A percentile compares a stretch with the other conserved stretches of the same genome.
These are phyloP conservation scores for Colletotrichum karsti DNA, from an alignment of 2,329 filamentous ascomycete species.

Conservation along the genomic window DNA sequence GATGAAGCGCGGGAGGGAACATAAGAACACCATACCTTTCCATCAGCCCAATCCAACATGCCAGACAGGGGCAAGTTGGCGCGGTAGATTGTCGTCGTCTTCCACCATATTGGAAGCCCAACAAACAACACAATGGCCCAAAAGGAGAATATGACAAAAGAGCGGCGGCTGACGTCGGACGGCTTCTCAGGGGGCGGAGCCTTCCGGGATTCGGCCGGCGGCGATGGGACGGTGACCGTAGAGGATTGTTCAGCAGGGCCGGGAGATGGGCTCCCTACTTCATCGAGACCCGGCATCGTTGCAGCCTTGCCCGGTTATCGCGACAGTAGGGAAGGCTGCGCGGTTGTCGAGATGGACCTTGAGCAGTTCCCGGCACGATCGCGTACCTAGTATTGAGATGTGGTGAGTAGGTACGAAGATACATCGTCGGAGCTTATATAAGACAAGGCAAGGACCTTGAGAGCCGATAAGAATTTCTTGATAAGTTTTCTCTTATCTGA, in stretches of 20 bases:
- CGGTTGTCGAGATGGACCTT: neutral
- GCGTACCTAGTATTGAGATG: too few relatives aligned
- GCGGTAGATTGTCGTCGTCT: constrained; percentile 91
- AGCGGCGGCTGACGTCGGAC: constrained; percentile 74
- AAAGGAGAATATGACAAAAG: constrained; percentile 83
- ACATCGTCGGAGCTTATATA: too few relatives aligned
- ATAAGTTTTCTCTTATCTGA: neutral
- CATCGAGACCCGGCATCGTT: constrained; percentile 10
- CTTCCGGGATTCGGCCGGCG: constrained; percentile 40
- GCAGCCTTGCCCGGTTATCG: constrained; percentile 12
- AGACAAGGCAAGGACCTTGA: too few relatives aligned
- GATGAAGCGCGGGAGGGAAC: neutral
- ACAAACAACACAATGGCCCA: constrained; percentile 87
- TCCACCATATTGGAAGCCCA: constrained; percentile 95
- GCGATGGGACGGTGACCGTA: neutral
- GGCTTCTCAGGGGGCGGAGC: constrained; percentile 81
- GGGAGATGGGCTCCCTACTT: neutral
- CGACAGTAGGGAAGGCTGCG: neutral
- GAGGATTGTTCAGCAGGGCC: neutral
- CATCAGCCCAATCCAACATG: constrained; percentile 93
- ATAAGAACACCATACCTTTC: constrained; percentile 68
- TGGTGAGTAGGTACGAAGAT: neutral
- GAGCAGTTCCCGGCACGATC: neutral
- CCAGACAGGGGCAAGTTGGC: constrained; percentile 82
- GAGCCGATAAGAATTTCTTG: neutral